phyloP scores from a whole-genome alignment of 768 basidiomycete species.

The Phanerochaete carnosa region DNA sequence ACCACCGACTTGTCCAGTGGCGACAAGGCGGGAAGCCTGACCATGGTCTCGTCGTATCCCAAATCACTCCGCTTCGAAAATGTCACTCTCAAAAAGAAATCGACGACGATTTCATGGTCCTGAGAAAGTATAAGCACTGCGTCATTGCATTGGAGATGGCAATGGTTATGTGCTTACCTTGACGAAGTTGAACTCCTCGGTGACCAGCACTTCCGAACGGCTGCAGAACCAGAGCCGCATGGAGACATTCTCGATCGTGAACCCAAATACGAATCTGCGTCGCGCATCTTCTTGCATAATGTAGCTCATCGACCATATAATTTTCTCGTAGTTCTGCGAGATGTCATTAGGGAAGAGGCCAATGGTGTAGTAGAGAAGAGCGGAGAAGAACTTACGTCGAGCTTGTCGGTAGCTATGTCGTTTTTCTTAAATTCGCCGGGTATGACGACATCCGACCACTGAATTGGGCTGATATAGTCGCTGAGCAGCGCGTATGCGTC shows the following conservation, averaged over 20 bases:
- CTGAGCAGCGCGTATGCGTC: background rate
- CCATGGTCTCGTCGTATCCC: constrained; percentile 5
- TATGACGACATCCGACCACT: background rate
- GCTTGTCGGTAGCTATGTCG: too few species aligned
- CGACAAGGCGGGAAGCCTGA: background rate
- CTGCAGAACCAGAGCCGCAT: constrained; percentile 28
- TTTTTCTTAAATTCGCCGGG: background rate
- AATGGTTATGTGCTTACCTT: constrained; percentile 3
- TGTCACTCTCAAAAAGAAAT: background rate
- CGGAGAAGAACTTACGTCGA: background rate
- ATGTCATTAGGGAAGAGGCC: background rate
- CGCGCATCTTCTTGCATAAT: constrained; percentile 26
- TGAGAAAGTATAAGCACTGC: background rate
- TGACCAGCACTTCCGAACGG: constrained; percentile 20
- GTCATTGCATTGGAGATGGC: too few species aligned
- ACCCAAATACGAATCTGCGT: constrained; percentile 24
- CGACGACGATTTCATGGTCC: background rate
- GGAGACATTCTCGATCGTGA: constrained; percentile 23
- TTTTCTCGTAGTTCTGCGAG: constrained; percentile 12
- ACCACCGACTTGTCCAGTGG: background rate
- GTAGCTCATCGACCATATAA: constrained; percentile 24
- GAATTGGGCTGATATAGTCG: too few species aligned
- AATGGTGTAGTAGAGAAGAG: background rate
- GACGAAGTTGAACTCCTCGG: constrained; percentile 16
- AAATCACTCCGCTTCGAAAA: background rate